These are phyloP conservation scores for Microcyclosporella mali DNA, from an alignment of 2,329 filamentous ascomycete genomes.

Conservation along the genomic window DNA sequence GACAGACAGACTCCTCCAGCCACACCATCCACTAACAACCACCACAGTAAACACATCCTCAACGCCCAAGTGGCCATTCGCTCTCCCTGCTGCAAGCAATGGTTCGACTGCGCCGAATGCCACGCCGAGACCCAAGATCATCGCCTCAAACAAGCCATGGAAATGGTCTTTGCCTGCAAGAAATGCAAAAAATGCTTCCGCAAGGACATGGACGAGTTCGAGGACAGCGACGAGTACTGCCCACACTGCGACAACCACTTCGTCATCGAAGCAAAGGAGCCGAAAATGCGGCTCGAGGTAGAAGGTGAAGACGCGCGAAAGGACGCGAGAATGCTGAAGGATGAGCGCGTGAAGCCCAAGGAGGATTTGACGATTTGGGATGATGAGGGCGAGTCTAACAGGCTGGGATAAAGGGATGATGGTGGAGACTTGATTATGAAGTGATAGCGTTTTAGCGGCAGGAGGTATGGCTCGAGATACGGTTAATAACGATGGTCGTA, in stretches of 20 bases:
- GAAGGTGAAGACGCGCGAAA: conserved; percentile 86
- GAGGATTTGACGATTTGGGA: conserved; percentile 28
- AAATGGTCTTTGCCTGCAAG: conserved; percentile 96
- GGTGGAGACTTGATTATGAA: neutral
- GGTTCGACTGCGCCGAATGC: conserved; percentile 98
- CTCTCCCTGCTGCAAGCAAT: conserved; percentile 92
- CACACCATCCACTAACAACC: neutral
- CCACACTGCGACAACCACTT: conserved; percentile 99
- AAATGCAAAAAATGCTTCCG: conserved; percentile 99
- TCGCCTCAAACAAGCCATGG: conserved; percentile 62
- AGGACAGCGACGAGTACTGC: conserved; percentile 97
- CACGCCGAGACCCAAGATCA: conserved; percentile 75
- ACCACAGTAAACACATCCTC: conserved; percentile 82
- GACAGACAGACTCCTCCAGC: neutral
- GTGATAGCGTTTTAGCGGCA: too few relatives aligned
- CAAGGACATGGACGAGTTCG: conserved; percentile 85
- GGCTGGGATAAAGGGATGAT: conserved; percentile 24
- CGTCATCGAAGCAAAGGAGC: conserved; percentile 79
- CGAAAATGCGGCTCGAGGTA: conserved; percentile 74
- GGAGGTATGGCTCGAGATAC: too few relatives aligned
- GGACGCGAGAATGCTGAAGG: conserved; percentile 83
- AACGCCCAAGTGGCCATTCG: conserved; percentile 97
- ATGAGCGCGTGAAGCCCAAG: conserved; percentile 62
- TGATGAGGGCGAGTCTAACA: conserved; percentile 29
- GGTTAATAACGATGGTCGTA: too few relatives aligned